phyloP scores from a whole-genome alignment of 495 filamentous ascomycete genomes.

The Tuber indicum region DNA sequence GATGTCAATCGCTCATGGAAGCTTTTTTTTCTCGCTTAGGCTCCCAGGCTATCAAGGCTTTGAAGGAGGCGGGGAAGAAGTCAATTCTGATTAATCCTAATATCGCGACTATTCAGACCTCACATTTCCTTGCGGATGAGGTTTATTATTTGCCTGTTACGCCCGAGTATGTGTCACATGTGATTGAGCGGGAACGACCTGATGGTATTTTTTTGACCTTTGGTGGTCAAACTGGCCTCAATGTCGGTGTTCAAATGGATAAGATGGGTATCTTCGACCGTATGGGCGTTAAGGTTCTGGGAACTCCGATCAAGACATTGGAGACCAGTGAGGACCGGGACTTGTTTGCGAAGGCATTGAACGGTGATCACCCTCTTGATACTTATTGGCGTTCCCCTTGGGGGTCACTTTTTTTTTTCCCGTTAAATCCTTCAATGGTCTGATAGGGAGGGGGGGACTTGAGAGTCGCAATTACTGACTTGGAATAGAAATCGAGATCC shows the following conservation, averaged over 20 bases:
- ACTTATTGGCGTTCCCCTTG: neutral
- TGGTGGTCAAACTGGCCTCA: slow-evolving; percentile 92
- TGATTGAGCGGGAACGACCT: slow-evolving; percentile 88
- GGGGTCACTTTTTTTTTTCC: neutral
- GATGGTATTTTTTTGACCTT: slow-evolving; percentile 98
- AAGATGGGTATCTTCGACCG: slow-evolving; percentile 91
- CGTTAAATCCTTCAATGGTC: too few species aligned
- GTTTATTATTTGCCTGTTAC: slow-evolving; percentile 98
- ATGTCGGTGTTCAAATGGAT: slow-evolving; percentile 95
- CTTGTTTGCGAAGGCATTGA: slow-evolving; percentile 81
- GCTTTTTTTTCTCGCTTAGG: slow-evolving; percentile 49
- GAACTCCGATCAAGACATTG: slow-evolving; percentile 87
- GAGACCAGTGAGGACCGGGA: slow-evolving; percentile 95
- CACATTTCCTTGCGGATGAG: slow-evolving; percentile 90
- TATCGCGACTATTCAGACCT: slow-evolving; percentile 97
- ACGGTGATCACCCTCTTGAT: slow-evolving; percentile 38
- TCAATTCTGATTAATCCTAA: slow-evolving; percentile 98
- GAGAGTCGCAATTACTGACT: neutral
- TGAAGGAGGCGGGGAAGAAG: slow-evolving; percentile 93
- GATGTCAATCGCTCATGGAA: slow-evolving; percentile 31
- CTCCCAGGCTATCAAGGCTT: slow-evolving; percentile 90
- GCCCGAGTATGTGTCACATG: slow-evolving; percentile 89
- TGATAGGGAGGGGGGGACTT: too few species aligned
- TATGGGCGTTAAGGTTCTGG: slow-evolving; percentile 88
- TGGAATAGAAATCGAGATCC: slow-evolving; percentile 76